Base-by-base conservation (phyloP, 305 asterid species). In the Coffea humblotiana region DNA sequence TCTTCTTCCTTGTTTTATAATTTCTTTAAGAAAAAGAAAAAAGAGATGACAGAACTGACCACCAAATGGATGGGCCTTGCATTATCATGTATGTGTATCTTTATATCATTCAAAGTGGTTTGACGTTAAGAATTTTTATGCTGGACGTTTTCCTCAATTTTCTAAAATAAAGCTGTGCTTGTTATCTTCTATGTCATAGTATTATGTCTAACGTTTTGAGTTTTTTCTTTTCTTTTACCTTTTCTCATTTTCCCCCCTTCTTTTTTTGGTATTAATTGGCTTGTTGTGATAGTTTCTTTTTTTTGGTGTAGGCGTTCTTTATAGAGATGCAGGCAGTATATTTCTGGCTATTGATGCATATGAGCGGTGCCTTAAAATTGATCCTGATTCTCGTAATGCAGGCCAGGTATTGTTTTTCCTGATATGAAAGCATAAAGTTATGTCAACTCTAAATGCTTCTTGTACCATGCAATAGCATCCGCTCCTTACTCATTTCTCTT, bases 351-450 rank as follows among this genome's bases (percentile, higher is more conserved):
- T 96, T 87, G 99, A 96, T 83, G 99, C 99, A 82, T 96, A 96
- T 87, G 99, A 93, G 82, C 98, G 93, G 87, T 94, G 99, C 90
- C 97, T 96, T 80, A 96, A 92, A 88, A 94, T 96, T 77, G 99
- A 96, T 87, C 97, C 97, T 4, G 98, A 96, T 88, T 96, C 99
- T 79, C 98, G 99, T 76, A 96, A 96, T 89, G 99, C 99, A 25
- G 98, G 99, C 87, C 99, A 93, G 98, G 99, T 93, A 87, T 74
- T 82, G 71, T 82, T 64, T 85, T 72, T 60, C 32, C 83, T 69
- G n/a, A 45, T 37, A 66, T 81, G 71, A 79, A 65, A 71, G 65
- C 80, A 49, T 65, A 63, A 61, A 70, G 76, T 74, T 82, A 63
- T 71, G 72, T 78, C 52, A 65, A 48, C 47, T 37, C 56, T 72